phyloP scores from a whole-genome alignment of 2,329 filamentous ascomycete genomes.

The Xylariaceae sp. region DNA sequence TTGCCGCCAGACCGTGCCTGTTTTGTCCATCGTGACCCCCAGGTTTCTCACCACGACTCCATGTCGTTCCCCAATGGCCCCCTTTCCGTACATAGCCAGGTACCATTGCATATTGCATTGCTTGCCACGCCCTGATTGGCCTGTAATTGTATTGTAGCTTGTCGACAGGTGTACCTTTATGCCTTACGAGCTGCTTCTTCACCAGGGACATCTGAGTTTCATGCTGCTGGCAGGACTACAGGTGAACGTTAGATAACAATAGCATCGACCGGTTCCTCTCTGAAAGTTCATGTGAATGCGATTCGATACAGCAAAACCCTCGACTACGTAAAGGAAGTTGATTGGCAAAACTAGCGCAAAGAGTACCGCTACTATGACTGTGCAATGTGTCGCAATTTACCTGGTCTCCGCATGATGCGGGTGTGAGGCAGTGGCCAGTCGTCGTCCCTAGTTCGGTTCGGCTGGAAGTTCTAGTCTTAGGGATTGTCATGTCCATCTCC shows the following conservation, averaged over 20 bases:
- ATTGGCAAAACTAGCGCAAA: no score
- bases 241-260: no score
- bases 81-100: not conserved
- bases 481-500: not conserved
- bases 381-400: not conserved
- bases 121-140: not conserved
- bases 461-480: slow-evolving; percentile 5
- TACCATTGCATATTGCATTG: not conserved
- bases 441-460: slow-evolving; percentile 7
- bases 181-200: not conserved
- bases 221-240: no score
- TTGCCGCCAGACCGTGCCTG: slow-evolving; percentile 18
- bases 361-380: no score
- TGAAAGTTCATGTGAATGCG: no score
- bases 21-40: slow-evolving; percentile 19
- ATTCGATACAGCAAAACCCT: no score
- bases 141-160: not conserved
- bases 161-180: not conserved
- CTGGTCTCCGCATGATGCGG: slow-evolving; percentile 14
- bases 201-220: no score
- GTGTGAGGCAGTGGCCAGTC: slow-evolving; percentile 17
- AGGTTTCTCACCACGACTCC: slow-evolving; percentile 9
- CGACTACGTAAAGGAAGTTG: no score
- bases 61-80: slow-evolving; percentile 1
- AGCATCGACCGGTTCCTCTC: no score